These are phyloP conservation scores for Eucommia ulmoides DNA, from an alignment of 257 asterid genomes.

Conservation along the genomic window DNA sequence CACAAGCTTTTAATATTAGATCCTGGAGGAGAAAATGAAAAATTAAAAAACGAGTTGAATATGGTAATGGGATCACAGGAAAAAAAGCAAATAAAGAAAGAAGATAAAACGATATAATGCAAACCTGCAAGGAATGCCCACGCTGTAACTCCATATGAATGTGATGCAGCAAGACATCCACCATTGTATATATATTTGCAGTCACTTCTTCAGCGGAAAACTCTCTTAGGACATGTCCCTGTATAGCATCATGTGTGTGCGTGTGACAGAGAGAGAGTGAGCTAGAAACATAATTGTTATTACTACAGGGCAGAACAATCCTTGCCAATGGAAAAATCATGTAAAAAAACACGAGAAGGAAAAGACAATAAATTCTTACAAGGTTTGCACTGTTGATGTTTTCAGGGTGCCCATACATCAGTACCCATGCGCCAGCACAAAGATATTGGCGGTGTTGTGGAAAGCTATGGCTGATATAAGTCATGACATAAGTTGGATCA, in stretches of 20 bases:
- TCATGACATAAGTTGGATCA: slow-evolving; percentile 69
- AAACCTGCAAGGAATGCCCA: slow-evolving; percentile 89
- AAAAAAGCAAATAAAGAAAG: slow-evolving; percentile 8
- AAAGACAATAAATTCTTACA: slow-evolving; percentile 30
- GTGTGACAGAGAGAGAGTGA: neutral
- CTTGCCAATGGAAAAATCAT: no score
- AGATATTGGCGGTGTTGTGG: slow-evolving; percentile 81
- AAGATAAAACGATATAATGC: slow-evolving; percentile 7
- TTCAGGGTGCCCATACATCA: slow-evolving; percentile 91
- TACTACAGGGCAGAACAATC: neutral
- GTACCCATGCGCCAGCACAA: slow-evolving; percentile 96
- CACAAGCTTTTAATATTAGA: slow-evolving; percentile 70
- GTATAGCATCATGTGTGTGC: slow-evolving; percentile 13
- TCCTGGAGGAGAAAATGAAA: slow-evolving; percentile 44
- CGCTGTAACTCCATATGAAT: slow-evolving; percentile 75
- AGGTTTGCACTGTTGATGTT: slow-evolving; percentile 79
- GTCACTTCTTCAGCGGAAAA: slow-evolving; percentile 99
- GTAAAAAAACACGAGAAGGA: slow-evolving; percentile 2
- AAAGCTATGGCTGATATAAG: slow-evolving; percentile 81
- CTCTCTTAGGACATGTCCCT: slow-evolving; percentile 90
- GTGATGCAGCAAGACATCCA: slow-evolving; percentile 86
- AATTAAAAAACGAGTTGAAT: neutral
- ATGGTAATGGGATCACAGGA: slow-evolving; percentile 6
- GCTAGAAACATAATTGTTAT: neutral
- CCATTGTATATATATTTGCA: slow-evolving; percentile 85